Percentiles rank a stretch among this genome's conserved stretches.
Conservation (phyloP, 768 basidiomycete genomes). For the Tubosaeta sp. region DNA sequence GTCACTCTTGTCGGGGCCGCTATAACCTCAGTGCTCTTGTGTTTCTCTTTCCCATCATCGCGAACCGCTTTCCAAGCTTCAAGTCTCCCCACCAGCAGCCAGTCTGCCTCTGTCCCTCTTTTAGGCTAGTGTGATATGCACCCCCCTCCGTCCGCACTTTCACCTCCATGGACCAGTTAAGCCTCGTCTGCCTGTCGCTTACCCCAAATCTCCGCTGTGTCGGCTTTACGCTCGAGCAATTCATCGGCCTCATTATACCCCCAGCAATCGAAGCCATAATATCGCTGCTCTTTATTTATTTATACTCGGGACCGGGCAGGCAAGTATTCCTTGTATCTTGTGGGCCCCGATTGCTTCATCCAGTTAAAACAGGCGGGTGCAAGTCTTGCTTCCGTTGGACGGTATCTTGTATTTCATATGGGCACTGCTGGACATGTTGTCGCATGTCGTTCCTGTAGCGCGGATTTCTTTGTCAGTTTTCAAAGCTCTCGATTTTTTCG, state of each 20-base stretch:
- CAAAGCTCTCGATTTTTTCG: constrained; percentile 49
- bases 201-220: constrained; percentile 70
- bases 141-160: constrained; percentile 18
- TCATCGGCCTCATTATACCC: constrained; percentile 54
- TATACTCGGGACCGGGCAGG: constrained; percentile 47
- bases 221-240: constrained; percentile 45
- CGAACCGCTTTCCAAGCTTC: constrained; percentile 6
- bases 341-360: constrained; percentile 1
- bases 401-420: constrained; percentile 58
- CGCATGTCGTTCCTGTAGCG: constrained; percentile 50
- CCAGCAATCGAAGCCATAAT: constrained; percentile 60
- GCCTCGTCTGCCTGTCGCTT: constrained; percentile 62
- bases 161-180: constrained; percentile 36
- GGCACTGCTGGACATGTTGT: constrained; percentile 56
- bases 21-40: constrained; percentile 8
- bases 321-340: constrained; percentile 28
- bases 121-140: constrained; percentile 34
- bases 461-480: constrained; percentile 44
- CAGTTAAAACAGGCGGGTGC: constrained; percentile 36
- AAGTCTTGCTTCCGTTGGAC: constrained; percentile 59
- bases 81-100: constrained; percentile 32
- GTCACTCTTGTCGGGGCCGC: neutral
- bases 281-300: constrained; percentile 47
- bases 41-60: constrained; percentile 25
- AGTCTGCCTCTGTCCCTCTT: constrained; percentile 41